A percentile compares a stretch with the other conserved stretches of the same genome.
phyloP scores from a whole-genome alignment of 495 filamentous ascomycete genomes.

The Aspergillus homomorphus region DNA sequence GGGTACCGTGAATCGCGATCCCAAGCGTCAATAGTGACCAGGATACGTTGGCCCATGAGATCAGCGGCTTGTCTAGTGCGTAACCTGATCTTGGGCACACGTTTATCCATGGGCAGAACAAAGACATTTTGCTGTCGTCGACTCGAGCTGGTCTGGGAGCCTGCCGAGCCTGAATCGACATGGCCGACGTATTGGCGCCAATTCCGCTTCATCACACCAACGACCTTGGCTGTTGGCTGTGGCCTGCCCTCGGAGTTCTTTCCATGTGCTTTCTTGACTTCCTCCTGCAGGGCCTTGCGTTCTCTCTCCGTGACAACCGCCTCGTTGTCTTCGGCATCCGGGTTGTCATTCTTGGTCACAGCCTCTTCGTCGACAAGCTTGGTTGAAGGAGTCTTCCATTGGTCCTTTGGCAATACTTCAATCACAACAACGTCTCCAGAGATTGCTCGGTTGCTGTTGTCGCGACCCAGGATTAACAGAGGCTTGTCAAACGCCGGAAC shows the following conservation, averaged over 20 bases:
- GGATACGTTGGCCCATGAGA: slow-evolving; percentile 82
- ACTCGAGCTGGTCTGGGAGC: slow-evolving; percentile 64
- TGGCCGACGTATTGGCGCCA: slow-evolving; percentile 98
- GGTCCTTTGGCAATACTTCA: slow-evolving; percentile 85
- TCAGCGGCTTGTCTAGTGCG: slow-evolving; percentile 86
- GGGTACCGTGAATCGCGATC: slow-evolving; percentile 89
- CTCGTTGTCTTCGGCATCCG: slow-evolving; percentile 73
- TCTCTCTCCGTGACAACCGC: slow-evolving; percentile 81
- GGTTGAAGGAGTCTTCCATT: slow-evolving; percentile 93
- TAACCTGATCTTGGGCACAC: slow-evolving; percentile 90
- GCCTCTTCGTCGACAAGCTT: slow-evolving; percentile 95
- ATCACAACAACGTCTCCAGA: slow-evolving; percentile 90
- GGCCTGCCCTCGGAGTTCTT: slow-evolving; percentile 71
- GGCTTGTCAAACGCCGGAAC: slow-evolving; percentile 86
- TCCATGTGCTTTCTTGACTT: slow-evolving; percentile 83
- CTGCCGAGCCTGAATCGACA: slow-evolving; percentile 81
- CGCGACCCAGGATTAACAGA: slow-evolving; percentile 83
- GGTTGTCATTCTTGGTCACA: slow-evolving; percentile 88
- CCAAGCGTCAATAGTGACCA: slow-evolving; percentile 97
- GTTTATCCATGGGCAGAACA: slow-evolving; percentile 94
- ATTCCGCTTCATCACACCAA: slow-evolving; percentile 89
- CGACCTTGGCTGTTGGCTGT: slow-evolving; percentile 89
- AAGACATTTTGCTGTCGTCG: slow-evolving; percentile 89
- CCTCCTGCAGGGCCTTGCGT: slow-evolving; percentile 78
- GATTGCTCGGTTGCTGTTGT: slow-evolving; percentile 93